These are phyloP conservation scores for Zymoseptoria pseudotritici DNA, from an alignment of 2,329 filamentous ascomycete genomes.

Conservation along the genomic window DNA sequence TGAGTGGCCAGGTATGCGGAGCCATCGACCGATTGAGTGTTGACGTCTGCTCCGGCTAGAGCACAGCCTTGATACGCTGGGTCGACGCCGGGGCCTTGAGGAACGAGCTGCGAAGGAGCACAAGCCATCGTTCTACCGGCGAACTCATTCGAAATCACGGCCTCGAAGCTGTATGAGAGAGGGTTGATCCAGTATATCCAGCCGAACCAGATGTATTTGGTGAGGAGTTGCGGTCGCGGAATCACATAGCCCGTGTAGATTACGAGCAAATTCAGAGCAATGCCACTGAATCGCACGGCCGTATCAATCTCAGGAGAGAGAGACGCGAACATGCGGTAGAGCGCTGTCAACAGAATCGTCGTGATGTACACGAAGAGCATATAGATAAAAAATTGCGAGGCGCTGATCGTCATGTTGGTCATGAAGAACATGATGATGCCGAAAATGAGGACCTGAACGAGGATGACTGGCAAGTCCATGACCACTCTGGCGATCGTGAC, in stretches of 20 bases:
- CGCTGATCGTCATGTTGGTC: conserved; percentile 50
- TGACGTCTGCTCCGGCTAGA: conserved; percentile 50
- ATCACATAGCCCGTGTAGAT: conserved; percentile 57
- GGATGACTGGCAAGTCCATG: conserved; percentile 55
- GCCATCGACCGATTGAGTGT: conserved; percentile 46
- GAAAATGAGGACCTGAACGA: conserved; percentile 54
- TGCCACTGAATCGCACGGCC: conserved; percentile 57
- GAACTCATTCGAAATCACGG: conserved; percentile 61
- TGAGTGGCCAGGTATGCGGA: conserved; percentile 47
- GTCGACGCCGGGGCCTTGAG: conserved; percentile 49
- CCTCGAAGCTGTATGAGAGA: conserved; percentile 57
- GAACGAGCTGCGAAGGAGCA: conserved; percentile 51
- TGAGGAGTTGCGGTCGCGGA: conserved; percentile 53
- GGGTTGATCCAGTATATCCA: conserved; percentile 51
- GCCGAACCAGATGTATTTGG: conserved; percentile 58
- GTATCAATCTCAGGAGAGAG: conserved; percentile 58
- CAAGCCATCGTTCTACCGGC: conserved; percentile 51
- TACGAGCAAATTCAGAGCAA: conserved; percentile 54
- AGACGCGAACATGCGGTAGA: conserved; percentile 61
- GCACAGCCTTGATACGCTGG: conserved; percentile 56
- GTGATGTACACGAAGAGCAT: conserved; percentile 57
- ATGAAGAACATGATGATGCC: conserved; percentile 61
- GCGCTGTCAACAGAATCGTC: conserved; percentile 54
- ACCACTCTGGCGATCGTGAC: conserved; percentile 55
- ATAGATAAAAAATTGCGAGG: conserved; percentile 59